Evolutionary conservation across 2,329 filamentous ascomycete species (phyloP).

Genomic region (Graphiopsis chlorocephala): DNA sequence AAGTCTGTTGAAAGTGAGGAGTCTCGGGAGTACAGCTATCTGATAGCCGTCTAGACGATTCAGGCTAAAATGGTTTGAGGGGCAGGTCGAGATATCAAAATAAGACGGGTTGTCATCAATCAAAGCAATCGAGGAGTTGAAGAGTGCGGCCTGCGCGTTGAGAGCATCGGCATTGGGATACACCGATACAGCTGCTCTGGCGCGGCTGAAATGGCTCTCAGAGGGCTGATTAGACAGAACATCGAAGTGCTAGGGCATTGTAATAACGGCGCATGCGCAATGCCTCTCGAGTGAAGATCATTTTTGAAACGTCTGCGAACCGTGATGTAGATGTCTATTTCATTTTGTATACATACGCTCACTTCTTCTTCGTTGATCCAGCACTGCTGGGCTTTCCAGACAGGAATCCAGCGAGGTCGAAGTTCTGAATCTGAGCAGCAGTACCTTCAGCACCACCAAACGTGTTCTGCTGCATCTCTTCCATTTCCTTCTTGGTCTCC

Average conservation of each 20-base stretch:
- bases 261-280: neutral
- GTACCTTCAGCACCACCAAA: slow-evolving; percentile 37
- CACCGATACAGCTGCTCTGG: neutral
- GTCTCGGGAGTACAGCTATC: neutral
- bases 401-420: slow-evolving; percentile 68
- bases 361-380: slow-evolving; percentile 10
- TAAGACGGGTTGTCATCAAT: neutral
- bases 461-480: slow-evolving; percentile 81
- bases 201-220: neutral
- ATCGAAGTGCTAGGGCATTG: neutral
- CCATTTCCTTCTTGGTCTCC: slow-evolving; percentile 90
- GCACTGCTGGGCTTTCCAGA: slow-evolving; percentile 48
- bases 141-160: too few relatives aligned
- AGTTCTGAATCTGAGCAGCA: slow-evolving; percentile 58
- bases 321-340: neutral
- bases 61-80: slow-evolving; percentile 12
- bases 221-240: neutral
- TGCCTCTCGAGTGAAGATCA: neutral
- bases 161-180: neutral
- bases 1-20: neutral
- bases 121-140: neutral
- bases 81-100: neutral
- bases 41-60: neutral
- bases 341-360: neutral
- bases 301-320: neutral